Evolutionary conservation across 148 eudicot species (phyloP).

Genomic region (Chenopodium berlandieri): DNA sequence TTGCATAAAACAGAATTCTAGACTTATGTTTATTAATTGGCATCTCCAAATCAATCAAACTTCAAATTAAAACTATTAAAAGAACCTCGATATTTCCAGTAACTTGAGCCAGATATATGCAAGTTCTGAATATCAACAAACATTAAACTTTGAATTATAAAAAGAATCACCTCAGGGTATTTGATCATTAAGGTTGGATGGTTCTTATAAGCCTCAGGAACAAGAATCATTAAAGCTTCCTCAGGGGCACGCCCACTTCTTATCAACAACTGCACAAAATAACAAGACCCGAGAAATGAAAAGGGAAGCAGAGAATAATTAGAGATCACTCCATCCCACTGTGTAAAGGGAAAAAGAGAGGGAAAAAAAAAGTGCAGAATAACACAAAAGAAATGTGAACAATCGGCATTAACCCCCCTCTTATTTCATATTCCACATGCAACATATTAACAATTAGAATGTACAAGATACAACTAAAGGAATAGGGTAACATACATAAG

Average conservation of each 20-base stretch:
- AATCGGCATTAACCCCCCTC: not conserved
- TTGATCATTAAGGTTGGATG: slow-evolving; percentile 87
- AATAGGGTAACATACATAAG: not conserved
- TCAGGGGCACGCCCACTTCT: slow-evolving; percentile 94
- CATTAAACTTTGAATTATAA: not conserved
- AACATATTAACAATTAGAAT: not conserved
- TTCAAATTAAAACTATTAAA: not conserved
- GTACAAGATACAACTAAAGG: not conserved
- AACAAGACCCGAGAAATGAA: slow-evolving; percentile 6
- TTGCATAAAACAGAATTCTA: not conserved
- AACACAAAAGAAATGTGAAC: not conserved
- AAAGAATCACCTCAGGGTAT: slow-evolving; percentile 82
- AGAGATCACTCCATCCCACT: slow-evolving; percentile 1
- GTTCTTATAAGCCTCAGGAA: slow-evolving; percentile 96
- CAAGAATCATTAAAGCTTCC: slow-evolving; percentile 96
- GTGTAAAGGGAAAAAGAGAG: not conserved
- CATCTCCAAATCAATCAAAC: not conserved
- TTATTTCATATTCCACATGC: not conserved
- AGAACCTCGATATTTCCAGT: not conserved
- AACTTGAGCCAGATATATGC: not conserved
- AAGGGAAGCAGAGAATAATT: not conserved
- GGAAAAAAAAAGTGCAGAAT: not conserved
- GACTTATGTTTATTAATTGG: not conserved
- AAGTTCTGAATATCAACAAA: slow-evolving; percentile 11
- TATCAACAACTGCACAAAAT: slow-evolving; percentile 63